Percentiles rank a stretch among this genome's conserved stretches.
Conservation (phyloP, 805 yeast species). For the Zygotorulaspora sp. region DNA sequence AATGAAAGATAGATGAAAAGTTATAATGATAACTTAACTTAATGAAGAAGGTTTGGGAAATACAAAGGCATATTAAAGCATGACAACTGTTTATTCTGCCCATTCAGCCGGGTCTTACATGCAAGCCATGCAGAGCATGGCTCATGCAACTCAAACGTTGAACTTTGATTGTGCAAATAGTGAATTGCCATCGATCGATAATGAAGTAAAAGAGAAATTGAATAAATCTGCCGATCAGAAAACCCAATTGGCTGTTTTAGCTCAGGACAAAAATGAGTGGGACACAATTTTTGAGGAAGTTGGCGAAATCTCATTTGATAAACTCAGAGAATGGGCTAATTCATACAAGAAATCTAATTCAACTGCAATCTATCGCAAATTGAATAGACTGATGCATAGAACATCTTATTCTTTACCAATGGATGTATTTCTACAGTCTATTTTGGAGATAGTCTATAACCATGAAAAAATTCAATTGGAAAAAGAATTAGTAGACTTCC, state of each 20-base stretch:
- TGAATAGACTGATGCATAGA: conserved; percentile 15
- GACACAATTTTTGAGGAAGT: conserved; percentile 37
- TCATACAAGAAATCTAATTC: conserved; percentile 14
- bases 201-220: conserved; percentile 32
- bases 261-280: conserved; percentile 40
- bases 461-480: conserved; percentile 59
- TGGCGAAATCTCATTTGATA: conserved; percentile 29
- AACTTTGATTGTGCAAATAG: conserved; percentile 16
- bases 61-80: conserved; percentile 15
- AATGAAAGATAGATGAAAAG: neutral
- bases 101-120: conserved; percentile 69
- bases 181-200: conserved; percentile 10
- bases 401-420: conserved; percentile 31
- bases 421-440: conserved; percentile 33
- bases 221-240: conserved; percentile 33
- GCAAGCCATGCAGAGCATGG: conserved; percentile 73
- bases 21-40: neutral
- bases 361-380: conserved; percentile 17
- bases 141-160: conserved; percentile 42
- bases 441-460: conserved; percentile 28
- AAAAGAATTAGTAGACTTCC: conserved; percentile 64
- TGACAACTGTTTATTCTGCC: conserved; percentile 50
- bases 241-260: conserved; percentile 30
- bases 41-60: neutral
- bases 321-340: conserved; percentile 20